Evolutionary conservation across 352 stramenopile genomes (phyloP), one percentile per base, ranked within the genome.

Genomic region (Paralagenidium karlingii): DNA sequence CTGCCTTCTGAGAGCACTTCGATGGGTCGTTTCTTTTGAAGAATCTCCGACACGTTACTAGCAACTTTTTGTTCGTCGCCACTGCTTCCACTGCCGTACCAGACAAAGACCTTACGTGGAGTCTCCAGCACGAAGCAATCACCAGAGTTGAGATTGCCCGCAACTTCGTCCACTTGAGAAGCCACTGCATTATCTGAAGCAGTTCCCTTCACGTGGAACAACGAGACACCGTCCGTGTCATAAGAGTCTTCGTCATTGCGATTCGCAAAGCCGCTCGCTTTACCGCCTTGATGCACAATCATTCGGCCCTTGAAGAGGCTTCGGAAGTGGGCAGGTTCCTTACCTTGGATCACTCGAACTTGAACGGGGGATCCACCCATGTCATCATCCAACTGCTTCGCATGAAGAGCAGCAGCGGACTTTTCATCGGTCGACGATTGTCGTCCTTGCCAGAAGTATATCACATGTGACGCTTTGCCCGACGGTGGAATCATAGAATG

Each of bases 361-460:
- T 96, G 85, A 15, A 94, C 67, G 5, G 81, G 80, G 3, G 64
- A 67, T 24, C 77, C 82, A 26, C 82, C 78, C 45, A 96, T 58
- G 27, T 76, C 63, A 33, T 94, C 80, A 41, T 94, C 82, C 24
- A 96, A 60, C 32, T 78, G 68, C 26, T 74, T 80, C 3, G 68
- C 47, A 49, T 68, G 53, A 12, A 89, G 38, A 22, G 78, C 78
- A 22, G 68, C 62, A 0, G 79, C 50, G 18, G 76, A 80, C 57
- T 93, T 93, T 47, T 96, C 82, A 55, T 96, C 82, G n/a, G 60
- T 69, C 34, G 73, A 71, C 11, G 77, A 92, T 30, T 74, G 62
- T 38, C 75, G 74, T n/a, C 84, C 84, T 48, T 94, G 77, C 69
- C 83, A 95, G 58, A 94, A 94, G 71, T 95, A 95, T 49, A 95